These are phyloP conservation scores for Nemania serpens DNA, from an alignment of 2,329 filamentous ascomycete species.

Conservation along the genomic window DNA sequence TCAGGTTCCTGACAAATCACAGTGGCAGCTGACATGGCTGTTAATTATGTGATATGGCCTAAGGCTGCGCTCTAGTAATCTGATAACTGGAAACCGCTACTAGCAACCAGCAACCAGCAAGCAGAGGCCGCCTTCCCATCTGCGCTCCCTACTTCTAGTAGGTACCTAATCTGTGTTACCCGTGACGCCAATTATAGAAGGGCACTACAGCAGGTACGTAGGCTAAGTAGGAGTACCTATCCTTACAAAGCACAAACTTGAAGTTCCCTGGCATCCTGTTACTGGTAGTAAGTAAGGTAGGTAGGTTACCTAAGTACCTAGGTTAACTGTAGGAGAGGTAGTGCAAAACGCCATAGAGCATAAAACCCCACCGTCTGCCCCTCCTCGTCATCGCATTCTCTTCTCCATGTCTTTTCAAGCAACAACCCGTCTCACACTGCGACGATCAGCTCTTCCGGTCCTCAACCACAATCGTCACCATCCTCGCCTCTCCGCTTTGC, in stretches of 20 bases:
- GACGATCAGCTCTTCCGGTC: slow-evolving; percentile 30
- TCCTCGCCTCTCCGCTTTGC: slow-evolving; percentile 27
- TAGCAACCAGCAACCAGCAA: too few species aligned
- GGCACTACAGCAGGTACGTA: too few species aligned
- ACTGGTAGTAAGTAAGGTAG: too few species aligned
- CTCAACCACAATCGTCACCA: slow-evolving; percentile 18
- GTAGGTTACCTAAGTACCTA: too few species aligned
- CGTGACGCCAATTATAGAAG: too few species aligned
- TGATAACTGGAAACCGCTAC: not conserved
- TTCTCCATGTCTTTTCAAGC: slow-evolving; percentile 33
- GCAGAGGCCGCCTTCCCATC: too few species aligned
- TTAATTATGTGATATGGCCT: not conserved
- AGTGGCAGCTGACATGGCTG: slow-evolving; percentile 26
- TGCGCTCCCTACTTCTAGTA: too few species aligned
- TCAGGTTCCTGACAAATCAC: slow-evolving; percentile 30
- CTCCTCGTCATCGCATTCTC: slow-evolving; percentile 13
- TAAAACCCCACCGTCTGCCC: slow-evolving; percentile 30
- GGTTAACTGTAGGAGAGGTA: not conserved
- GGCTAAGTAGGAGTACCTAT: too few species aligned
- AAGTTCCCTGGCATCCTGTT: too few species aligned
- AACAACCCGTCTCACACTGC: slow-evolving; percentile 29
- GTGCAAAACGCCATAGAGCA: not conserved
- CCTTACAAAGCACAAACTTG: too few species aligned
- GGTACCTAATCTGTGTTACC: too few species aligned
- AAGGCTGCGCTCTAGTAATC: not conserved